These are phyloP conservation scores for Pseudogymnoascus sp. DNA, from an alignment of 2,329 filamentous ascomycete genomes.

Conservation along the genomic window DNA sequence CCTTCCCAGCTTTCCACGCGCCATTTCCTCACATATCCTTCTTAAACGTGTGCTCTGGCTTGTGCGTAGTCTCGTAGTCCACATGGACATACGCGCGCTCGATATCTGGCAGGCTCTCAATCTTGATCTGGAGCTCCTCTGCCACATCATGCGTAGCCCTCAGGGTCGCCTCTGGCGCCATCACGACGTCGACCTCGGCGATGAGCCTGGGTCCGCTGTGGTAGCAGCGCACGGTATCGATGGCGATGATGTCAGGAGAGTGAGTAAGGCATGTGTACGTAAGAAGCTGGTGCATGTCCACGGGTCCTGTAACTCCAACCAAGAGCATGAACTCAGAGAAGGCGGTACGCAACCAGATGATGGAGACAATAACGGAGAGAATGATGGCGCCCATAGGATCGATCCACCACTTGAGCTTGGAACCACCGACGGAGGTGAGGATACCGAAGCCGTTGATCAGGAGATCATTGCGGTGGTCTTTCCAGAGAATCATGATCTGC, in stretches of 20 bases:
- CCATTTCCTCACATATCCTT: conserved; percentile 47
- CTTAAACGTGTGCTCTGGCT: conserved; percentile 70
- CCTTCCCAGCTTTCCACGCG: background rate
- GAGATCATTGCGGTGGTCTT: conserved; percentile 96
- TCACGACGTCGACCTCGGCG: conserved; percentile 93
- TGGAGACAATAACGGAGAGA: conserved; percentile 70
- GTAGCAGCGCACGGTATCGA: conserved; percentile 93
- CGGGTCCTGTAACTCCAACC: conserved; percentile 81
- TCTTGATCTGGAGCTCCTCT: conserved; percentile 87
- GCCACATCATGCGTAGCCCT: conserved; percentile 84
- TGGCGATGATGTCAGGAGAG: conserved; percentile 70
- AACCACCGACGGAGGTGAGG: conserved; percentile 82
- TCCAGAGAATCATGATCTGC: conserved; percentile 88
- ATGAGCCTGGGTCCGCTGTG: conserved; percentile 84
- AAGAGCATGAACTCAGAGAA: conserved; percentile 86
- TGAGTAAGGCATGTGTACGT: conserved; percentile 96
- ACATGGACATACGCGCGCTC: conserved; percentile 95
- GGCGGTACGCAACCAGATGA: conserved; percentile 77
- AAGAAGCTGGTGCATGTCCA: conserved; percentile 83
- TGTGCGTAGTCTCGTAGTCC: conserved; percentile 93
- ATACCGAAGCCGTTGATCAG: conserved; percentile 93
- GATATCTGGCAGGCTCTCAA: conserved; percentile 85
- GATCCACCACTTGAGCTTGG: conserved; percentile 88
- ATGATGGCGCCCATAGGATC: conserved; percentile 88
- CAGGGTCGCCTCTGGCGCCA: conserved; percentile 69